phyloP scores from a whole-genome alignment of 1,139 yeast genomes.

The Sugiyamaella grinbergsii region DNA sequence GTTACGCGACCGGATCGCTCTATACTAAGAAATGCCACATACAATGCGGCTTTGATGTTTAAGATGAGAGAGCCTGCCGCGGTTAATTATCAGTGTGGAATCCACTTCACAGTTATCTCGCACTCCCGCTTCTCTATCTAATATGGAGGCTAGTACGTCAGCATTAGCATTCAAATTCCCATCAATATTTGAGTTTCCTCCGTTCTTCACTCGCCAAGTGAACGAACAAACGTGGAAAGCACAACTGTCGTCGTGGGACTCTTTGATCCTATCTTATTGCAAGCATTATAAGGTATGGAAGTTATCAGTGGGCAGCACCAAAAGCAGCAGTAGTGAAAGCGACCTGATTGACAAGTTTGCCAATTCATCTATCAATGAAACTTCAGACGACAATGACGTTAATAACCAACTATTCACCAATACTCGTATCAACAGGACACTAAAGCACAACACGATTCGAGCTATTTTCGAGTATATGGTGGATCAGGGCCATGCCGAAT shows the following conservation, averaged over 20 bases:
- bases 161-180: conserved; percentile 53
- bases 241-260: conserved; percentile 64
- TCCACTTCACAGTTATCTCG: neutral
- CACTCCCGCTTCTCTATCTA: neutral
- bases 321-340: conserved; percentile 17
- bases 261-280: conserved; percentile 60
- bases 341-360: conserved; percentile 3
- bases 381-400: conserved; percentile 23
- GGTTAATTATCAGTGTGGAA: no score
- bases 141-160: neutral
- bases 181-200: conserved; percentile 82
- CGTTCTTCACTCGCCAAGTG: conserved; percentile 87
- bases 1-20: neutral
- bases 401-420: neutral
- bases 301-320: conserved; percentile 33
- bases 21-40: neutral
- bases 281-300: conserved; percentile 57
- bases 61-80: no score
- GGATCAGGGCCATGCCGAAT: conserved; percentile 55
- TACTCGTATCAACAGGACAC: conserved; percentile 31
- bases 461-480: conserved; percentile 64
- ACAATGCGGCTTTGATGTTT: neutral
- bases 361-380: neutral
- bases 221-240: conserved; percentile 75
- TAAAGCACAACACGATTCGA: conserved; percentile 57